Evolutionary conservation across 2,329 filamentous ascomycete species (phyloP).

Genomic region (Pseudogymnoascus pannorum): DNA sequence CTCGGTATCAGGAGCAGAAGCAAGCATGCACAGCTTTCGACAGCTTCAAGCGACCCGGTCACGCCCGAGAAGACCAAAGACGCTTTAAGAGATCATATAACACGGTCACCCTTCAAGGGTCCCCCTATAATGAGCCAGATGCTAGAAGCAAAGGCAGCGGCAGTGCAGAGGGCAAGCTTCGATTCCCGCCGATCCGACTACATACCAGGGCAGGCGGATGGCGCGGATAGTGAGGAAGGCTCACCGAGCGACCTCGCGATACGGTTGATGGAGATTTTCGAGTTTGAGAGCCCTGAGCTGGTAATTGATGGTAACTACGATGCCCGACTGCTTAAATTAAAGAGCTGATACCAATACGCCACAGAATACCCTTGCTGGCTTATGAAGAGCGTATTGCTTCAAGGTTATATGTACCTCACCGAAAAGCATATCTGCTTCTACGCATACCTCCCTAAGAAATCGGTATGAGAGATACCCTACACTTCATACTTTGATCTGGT

Average conservation of each 20-base stretch:
- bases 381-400: constrained; percentile 81
- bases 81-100: constrained; percentile 28
- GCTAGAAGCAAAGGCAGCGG: constrained; percentile 62
- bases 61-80: constrained; percentile 16
- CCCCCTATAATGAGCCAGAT: constrained; percentile 72
- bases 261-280: constrained; percentile 75
- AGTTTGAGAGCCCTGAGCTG: constrained; percentile 73
- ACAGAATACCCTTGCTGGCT: constrained; percentile 90
- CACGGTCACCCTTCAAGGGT: constrained; percentile 36
- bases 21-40: constrained; percentile 30
- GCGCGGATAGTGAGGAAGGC: constrained; percentile 17
- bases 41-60: constrained; percentile 25
- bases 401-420: constrained; percentile 95
- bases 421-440: constrained; percentile 93
- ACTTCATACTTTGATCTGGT: background rate
- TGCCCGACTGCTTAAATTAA: background rate
- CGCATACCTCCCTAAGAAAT: constrained; percentile 91
- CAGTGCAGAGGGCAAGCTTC: constrained; percentile 51
- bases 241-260: constrained; percentile 52
- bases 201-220: constrained; percentile 20
- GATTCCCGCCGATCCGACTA: constrained; percentile 32
- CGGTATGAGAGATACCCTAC: constrained; percentile 44
- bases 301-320: constrained; percentile 61
- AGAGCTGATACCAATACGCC: constrained; percentile 20
- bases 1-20: constrained; percentile 34